Percentiles rank a stretch among this genome's conserved stretches.
Evolutionary conservation across 2,329 filamentous ascomycete species (phyloP).

Genomic region (Sclerotinia minor): DNA sequence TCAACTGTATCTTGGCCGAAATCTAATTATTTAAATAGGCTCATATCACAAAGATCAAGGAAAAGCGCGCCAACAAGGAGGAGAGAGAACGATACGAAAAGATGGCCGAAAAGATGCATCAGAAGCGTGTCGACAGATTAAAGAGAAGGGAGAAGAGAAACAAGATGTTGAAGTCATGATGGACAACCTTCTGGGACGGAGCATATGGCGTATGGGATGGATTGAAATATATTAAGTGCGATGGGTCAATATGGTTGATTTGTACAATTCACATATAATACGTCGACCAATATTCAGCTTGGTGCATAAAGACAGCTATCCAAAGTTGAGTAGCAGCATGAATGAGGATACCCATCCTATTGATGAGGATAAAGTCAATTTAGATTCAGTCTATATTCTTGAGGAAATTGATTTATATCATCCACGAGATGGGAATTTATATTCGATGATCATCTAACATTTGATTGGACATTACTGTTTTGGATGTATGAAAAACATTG

Average conservation of each 20-base stretch:
- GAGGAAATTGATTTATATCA: neutral
- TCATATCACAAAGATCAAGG: constrained; percentile 76
- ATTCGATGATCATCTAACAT: neutral
- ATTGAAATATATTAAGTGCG: constrained; percentile 1
- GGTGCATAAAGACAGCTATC: neutral
- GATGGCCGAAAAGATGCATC: constrained; percentile 97
- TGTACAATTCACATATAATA: constrained; percentile 6
- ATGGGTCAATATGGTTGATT: neutral
- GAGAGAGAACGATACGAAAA: constrained; percentile 91
- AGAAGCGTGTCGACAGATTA: constrained; percentile 87
- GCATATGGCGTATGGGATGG: constrained; percentile 19
- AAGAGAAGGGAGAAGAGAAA: constrained; percentile 97
- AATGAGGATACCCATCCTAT: neutral
- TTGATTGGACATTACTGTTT: neutral
- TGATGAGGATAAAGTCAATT: neutral
- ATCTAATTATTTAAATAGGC: constrained; percentile 51
- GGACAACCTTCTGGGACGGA: constrained; percentile 7
- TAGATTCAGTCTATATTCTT: neutral
- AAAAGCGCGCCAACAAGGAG: constrained; percentile 83
- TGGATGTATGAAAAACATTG: neutral
- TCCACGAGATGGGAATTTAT: neutral
- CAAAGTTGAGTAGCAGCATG: neutral
- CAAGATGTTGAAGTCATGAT: constrained; percentile 71
- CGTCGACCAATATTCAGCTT: neutral
- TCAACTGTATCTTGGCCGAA: neutral